A percentile compares a stretch with the other conserved stretches of the same genome.
These are phyloP conservation scores for Apiospora sp. DNA, from an alignment of 2,329 filamentous ascomycete species.

Conservation along the genomic window DNA sequence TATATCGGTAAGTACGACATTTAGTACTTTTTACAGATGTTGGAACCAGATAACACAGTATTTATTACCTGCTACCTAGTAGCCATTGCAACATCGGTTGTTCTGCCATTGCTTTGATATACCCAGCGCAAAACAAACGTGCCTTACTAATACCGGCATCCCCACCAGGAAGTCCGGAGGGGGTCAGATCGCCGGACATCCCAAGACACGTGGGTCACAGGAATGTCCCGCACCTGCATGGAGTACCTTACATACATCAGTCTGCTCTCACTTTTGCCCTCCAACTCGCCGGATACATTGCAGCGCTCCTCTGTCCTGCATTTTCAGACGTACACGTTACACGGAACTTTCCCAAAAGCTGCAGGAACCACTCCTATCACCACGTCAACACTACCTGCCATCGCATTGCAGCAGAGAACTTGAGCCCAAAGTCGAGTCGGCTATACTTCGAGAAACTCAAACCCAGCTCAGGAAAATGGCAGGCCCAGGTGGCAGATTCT, in stretches of 20 bases:
- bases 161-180: slow-evolving; percentile 10
- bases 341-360: not conserved
- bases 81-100: not conserved
- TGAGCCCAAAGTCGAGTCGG: not conserved
- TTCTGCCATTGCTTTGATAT: not conserved
- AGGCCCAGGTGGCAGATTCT: slow-evolving; percentile 37
- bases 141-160: not conserved
- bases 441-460: too few species aligned
- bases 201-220: not conserved
- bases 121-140: not conserved
- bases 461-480: slow-evolving; percentile 32
- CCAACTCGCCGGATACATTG: not conserved
- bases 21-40: too few species aligned
- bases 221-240: not conserved
- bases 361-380: not conserved
- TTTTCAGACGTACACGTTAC: not conserved
- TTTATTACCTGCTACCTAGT: too few species aligned
- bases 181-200: slow-evolving; percentile 5
- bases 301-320: not conserved
- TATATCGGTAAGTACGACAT: too few species aligned
- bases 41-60: too few species aligned
- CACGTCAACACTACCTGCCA: not conserved
- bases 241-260: not conserved
- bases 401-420: too few species aligned
- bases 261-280: not conserved